Base-by-base conservation (phyloP, 192 early-diverging fungal genomes). In the Thamnidium elegans region DNA sequence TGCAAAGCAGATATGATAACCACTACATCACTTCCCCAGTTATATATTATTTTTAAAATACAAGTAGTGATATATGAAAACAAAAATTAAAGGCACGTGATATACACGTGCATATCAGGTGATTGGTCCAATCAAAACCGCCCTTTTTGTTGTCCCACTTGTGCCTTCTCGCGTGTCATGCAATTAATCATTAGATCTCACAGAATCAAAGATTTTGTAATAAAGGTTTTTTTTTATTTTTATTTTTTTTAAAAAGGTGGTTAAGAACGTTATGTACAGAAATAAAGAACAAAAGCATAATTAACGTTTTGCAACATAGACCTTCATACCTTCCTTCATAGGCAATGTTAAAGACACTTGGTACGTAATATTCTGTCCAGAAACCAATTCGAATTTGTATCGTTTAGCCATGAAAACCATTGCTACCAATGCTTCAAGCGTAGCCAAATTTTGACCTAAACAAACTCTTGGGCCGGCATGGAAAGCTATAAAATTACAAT, bases 381-480 rank as follows among this genome's bases (percentile, higher is more conserved):
- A 61, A 17, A 73, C 69, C 26, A 81, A 59, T 36, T 69, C 44
- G 45, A 81, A 78, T 7, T 65, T 31, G 58, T 78, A 81, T 11
- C 51, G 68, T 42, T 58, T 71, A 7, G 78, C 50, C 2, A 81
- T 36, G 0, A 68, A 53, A 10, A 71, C 61, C 43, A 78, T 71
- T 20, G 73, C 56, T 14, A 78, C 75, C 14, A 81, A 56, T 7
- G 79, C 73, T 48, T 81, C 77, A 58, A 78, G 55, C 2, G 76
- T 81, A 4, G 79, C 79, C 15, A 81, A 64, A 43, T 76, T 75
- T 58, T 78, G 73, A 8, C 79, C 67, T 8, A 69, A 54, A 51
- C 81, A 82, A 10, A 77, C 74, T 32, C 81, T 70, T 13, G 81
- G 81, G 30, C 81, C 81, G 20, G 73, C 81, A 50, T 82, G 78